A percentile compares a stretch with the other conserved stretches of the same genome.
These are phyloP conservation scores for Kwoniella shivajii DNA, from an alignment of 1,284 basidiomycete genomes.

Conservation along the genomic window DNA sequence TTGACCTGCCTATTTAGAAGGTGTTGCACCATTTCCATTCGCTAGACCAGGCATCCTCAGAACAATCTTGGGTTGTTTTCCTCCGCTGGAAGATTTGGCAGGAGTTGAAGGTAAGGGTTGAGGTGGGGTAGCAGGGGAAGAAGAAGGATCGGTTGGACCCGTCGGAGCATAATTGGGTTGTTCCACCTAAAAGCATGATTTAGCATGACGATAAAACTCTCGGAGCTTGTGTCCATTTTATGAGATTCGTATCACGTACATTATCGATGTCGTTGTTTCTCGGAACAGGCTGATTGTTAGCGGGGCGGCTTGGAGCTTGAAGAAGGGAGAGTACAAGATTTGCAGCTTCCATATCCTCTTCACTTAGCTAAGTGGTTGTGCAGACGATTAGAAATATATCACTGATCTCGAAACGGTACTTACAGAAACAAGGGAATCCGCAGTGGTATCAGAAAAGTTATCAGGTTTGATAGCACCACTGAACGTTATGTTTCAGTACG, in stretches of 20 bases:
- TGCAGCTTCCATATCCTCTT: conserved; percentile 39
- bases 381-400: background rate
- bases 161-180: background rate
- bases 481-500: background rate
- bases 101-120: conserved; percentile 4
- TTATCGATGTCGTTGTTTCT: background rate
- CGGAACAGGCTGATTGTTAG: background rate
- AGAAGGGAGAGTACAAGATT: conserved; percentile 25
- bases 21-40: background rate
- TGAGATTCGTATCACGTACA: too few species aligned
- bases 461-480: background rate
- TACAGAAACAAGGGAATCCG: background rate
- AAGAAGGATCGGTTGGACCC: background rate
- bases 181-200: too few species aligned
- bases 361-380: conserved; percentile 6
- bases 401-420: background rate
- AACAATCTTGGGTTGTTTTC: conserved; percentile 21
- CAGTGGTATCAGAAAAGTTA: background rate
- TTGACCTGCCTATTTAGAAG: background rate
- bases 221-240: too few species aligned
- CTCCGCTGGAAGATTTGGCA: background rate
- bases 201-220: too few species aligned
- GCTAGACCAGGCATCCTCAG: conserved; percentile 16
- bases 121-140: conserved; percentile 2
- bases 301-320: background rate